phyloP scores from a whole-genome alignment of 2,329 filamentous ascomycete species.

The Penicillium digitatum region DNA sequence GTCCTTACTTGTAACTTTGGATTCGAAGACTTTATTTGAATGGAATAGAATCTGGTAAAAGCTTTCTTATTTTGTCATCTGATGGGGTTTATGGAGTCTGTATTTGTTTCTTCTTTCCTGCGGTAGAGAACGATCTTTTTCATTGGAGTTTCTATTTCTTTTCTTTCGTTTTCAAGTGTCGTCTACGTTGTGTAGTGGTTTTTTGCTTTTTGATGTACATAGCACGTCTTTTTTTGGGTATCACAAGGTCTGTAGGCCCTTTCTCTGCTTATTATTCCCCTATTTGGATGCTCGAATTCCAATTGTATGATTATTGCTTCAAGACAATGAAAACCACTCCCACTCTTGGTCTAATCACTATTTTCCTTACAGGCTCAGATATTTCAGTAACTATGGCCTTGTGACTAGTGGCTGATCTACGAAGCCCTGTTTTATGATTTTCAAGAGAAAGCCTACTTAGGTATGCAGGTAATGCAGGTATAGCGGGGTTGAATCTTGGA shows the following conservation, averaged over 20 bases:
- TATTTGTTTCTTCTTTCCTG: neutral
- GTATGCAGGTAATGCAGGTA: neutral
- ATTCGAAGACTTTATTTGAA: conserved; percentile 10
- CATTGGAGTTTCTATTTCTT: neutral
- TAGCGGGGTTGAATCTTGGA: neutral
- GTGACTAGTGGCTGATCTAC: neutral
- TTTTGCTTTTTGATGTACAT: conserved; percentile 9
- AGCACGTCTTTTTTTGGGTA: conserved; percentile 1
- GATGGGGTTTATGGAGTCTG: conserved; percentile 4
- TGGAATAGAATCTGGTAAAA: conserved; percentile 9
- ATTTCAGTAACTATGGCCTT: neutral
- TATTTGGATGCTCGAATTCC: neutral
- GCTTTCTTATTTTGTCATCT: conserved; percentile 5
- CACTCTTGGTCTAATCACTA: neutral
- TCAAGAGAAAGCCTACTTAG: neutral
- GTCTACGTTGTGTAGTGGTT: neutral
- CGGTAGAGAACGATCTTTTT: conserved; percentile 2
- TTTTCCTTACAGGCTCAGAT: neutral
- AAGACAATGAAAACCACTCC: neutral
- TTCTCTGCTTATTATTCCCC: neutral
- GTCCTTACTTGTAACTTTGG: conserved; percentile 7
- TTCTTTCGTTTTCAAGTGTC: neutral
- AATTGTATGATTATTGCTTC: neutral
- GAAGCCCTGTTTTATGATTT: neutral
- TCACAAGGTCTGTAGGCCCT: neutral